Conservation (phyloP, 2,329 filamentous ascomycete genomes). For the Trichophyton simii region DNA sequence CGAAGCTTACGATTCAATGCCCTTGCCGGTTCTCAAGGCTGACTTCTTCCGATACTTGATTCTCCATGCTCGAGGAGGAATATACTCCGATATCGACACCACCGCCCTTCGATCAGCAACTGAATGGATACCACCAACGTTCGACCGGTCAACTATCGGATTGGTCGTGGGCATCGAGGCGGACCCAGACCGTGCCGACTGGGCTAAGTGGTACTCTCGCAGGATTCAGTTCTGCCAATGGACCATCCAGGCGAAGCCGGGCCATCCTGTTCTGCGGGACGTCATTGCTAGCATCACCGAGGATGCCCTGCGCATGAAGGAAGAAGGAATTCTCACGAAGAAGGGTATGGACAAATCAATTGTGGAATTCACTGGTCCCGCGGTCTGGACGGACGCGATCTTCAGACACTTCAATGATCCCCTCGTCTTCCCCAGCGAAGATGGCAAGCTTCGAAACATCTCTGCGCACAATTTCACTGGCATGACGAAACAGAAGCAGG, state of each 20-base stretch:
- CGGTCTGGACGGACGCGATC: conserved; percentile 82
- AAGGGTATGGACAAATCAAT: conserved; percentile 58
- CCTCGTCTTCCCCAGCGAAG: conserved; percentile 67
- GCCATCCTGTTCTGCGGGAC: conserved; percentile 81
- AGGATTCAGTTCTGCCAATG: conserved; percentile 98
- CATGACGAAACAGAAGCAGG: conserved; percentile 68
- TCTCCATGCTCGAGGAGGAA: conserved; percentile 62
- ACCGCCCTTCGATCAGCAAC: conserved; percentile 67
- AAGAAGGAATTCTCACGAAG: conserved; percentile 49
- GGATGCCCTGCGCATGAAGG: conserved; percentile 63
- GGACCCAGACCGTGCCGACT: conserved; percentile 83
- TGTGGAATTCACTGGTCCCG: conserved; percentile 88
- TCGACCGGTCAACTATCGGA: conserved; percentile 67
- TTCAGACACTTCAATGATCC: conserved; percentile 91
- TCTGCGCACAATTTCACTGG: conserved; percentile 82
- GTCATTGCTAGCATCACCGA: conserved; percentile 77
- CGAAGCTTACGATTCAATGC: conserved; percentile 61
- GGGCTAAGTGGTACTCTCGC: conserved; percentile 90
- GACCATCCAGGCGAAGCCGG: conserved; percentile 93
- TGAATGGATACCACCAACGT: conserved; percentile 71
- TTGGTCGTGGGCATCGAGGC: conserved; percentile 92
- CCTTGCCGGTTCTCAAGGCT: conserved; percentile 62
- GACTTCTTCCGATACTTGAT: conserved; percentile 68
- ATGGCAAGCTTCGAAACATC: conserved; percentile 55
- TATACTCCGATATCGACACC: conserved; percentile 91